These are phyloP conservation scores for Triglochin maritima DNA, from an alignment of 106 monocot genomes.

Conservation along the genomic window DNA sequence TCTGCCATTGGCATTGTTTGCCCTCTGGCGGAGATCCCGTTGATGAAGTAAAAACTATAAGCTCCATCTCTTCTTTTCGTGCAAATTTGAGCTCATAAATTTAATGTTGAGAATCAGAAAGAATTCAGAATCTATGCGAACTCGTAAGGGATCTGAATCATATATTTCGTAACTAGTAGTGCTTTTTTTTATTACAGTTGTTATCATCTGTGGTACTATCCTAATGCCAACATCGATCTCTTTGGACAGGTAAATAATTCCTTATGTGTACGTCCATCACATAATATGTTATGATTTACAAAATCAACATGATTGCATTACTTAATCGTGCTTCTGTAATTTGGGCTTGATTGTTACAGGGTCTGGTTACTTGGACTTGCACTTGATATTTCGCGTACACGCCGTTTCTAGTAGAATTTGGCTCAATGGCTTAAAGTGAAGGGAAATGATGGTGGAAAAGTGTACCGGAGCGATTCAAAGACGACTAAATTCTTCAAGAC, in stretches of 20 bases:
- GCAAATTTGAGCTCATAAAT: background rate
- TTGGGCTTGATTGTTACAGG: slow-evolving; percentile 23
- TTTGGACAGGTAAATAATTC: slow-evolving; percentile 45
- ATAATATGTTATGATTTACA: background rate
- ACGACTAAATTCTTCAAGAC: too few relatives aligned
- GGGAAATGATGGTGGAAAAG: background rate
- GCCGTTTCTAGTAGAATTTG: slow-evolving; percentile 38
- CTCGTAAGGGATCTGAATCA: background rate
- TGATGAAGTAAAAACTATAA: slow-evolving; percentile 44
- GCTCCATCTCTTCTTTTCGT: background rate
- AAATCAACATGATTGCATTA: background rate
- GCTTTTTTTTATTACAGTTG: slow-evolving; percentile 15
- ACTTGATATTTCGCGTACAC: slow-evolving; percentile 79
- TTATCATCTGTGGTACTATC: slow-evolving; percentile 64
- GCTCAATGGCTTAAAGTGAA: slow-evolving; percentile 35
- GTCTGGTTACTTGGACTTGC: slow-evolving; percentile 61
- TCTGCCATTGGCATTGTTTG: slow-evolving; percentile 45
- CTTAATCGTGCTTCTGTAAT: background rate
- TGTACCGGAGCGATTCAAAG: too few relatives aligned
- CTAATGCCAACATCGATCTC: slow-evolving; percentile 51
- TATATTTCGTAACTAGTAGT: background rate
- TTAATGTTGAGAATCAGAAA: background rate
- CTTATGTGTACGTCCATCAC: background rate
- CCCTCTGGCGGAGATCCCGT: slow-evolving; percentile 59
- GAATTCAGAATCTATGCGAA: too few relatives aligned